phyloP scores from a whole-genome alignment of 2,329 filamentous ascomycete species.

The Lecanicillium sp. region DNA sequence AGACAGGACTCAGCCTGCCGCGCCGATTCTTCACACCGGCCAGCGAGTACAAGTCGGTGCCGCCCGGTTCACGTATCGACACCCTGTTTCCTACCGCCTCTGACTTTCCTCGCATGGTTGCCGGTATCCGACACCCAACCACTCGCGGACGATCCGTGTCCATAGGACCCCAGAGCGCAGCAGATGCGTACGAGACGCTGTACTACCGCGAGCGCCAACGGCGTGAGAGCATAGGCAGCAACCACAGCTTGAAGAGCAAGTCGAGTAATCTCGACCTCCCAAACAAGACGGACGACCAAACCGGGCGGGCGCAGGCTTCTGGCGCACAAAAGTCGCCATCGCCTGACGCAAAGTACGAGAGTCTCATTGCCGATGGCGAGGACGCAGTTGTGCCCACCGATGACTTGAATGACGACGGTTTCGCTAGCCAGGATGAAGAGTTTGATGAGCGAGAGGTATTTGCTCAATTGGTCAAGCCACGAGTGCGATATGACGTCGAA shows the following conservation, averaged over 20 bases:
- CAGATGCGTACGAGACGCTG: conserved; percentile 91
- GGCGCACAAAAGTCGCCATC: conserved; percentile 41
- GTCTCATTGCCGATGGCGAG: conserved; percentile 64
- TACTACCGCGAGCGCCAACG: conserved; percentile 71
- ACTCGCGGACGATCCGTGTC: conserved; percentile 72
- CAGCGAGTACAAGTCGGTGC: conserved; percentile 83
- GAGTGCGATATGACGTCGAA: conserved; percentile 96
- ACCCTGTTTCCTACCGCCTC: conserved; percentile 87
- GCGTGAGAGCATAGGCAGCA: conserved; percentile 47
- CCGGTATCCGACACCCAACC: conserved; percentile 68
- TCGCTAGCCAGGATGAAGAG: conserved; percentile 35
- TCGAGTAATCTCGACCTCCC: conserved; percentile 34
- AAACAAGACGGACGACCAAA: conserved; percentile 29
- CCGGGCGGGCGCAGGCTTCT: conserved; percentile 31
- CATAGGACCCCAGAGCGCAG: conserved; percentile 88
- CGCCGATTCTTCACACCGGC: conserved; percentile 87
- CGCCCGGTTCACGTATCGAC: conserved; percentile 58
- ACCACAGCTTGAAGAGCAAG: conserved; percentile 38
- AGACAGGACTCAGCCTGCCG: conserved; percentile 70
- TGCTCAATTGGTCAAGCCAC: conserved; percentile 71
- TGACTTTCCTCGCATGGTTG: conserved; percentile 75
- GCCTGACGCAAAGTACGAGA: conserved; percentile 51
- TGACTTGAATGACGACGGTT: conserved; percentile 21
- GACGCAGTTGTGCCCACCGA: conserved; percentile 26
- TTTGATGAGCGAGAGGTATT: conserved; percentile 74